Evolutionary conservation across 306 rosid species (phyloP), one percentile per base, ranked within the genome.

Genomic region (Dalbergia cultrata): DNA sequence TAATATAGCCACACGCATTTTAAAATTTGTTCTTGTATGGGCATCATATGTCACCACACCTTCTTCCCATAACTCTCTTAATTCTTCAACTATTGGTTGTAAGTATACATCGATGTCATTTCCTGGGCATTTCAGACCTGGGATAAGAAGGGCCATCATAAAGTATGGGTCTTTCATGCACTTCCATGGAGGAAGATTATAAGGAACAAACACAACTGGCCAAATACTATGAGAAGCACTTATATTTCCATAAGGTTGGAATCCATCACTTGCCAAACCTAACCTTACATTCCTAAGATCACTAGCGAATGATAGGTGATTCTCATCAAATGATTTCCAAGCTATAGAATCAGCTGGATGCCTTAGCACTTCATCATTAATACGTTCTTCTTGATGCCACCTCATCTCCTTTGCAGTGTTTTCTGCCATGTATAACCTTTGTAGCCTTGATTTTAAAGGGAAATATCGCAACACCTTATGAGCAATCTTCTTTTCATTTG

Each of bases 51-150:
- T 26, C 16, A 33, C 43, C 16, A 33, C 67, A 16, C 44, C 43
- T 22, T 16, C 6, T 3, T 13, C 39, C 67, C 67, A 62, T 31
- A 62, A 61, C 39, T 21, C n/a, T 12, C 13, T 61, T 3, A 61
- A 22, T 6, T 61, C 67, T 3, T 31, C 18, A 33, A 62, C 14
- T 37, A 62, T 13, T 2, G 44, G 43, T 35, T 60, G 37, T 31
- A 62, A 13, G n/a, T 62, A 62, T 16, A 62, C n/a, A 62, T 62
- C 67, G 31, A 62, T 62, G 9, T 33, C n/a, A 62, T 62, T 62
- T 62, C 67, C 18, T 12, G 5, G 67, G n/a, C 9, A 26, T 35
- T 62, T 47, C 1, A 5, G n/a, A 13, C 53, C 6, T 47, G 16
- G 53, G 10, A 47, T 47, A 47, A 47, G 0, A 13, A 47, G 16